Evolutionary conservation across 495 filamentous ascomycete species (phyloP), one percentile per base, ranked within the genome.

Genomic region (Corynascus novoguineensis): DNA sequence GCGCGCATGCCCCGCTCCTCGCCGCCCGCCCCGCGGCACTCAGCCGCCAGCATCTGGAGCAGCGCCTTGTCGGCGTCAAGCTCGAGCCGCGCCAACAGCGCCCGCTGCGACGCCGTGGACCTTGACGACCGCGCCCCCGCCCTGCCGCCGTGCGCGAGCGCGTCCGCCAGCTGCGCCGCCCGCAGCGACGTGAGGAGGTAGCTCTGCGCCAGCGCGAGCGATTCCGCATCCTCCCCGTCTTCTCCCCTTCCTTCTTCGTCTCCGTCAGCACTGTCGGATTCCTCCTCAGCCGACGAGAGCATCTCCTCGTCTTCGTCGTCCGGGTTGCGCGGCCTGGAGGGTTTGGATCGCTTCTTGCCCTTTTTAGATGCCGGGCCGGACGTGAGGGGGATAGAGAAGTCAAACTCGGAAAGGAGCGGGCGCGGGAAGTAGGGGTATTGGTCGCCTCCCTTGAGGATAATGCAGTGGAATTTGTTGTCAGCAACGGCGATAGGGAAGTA

Each of bases 401-500:
- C 90, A 64, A 97, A 97, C 71, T 98, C 93, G 57, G 83, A 88
- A 35, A 98, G 86, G 40, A 97, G 73, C 0, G 93, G 91, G 5
- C 90, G 86, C 0, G 93, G 93, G 75, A 97, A 97, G 76, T 96
- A 96, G 4, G 93, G 93, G 68, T 97, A 83, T 65, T 86, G 80
- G 64, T 98, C 95, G 12, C 86, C 87, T 53, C 93, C 93, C 67
- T 98, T 97, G 62, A 98, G 86, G 62, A 98, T 97, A 71, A 97
- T 96, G 72, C 95, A 97, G 75, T 97, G 92, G 71, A 98, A 98
- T 65, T 88, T 95, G 60, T 86, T 80, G 60, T 92, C 83, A 15
- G 91, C 90, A 2, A 97, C 92, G 10, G 92, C 93, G 31, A 98
- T 89, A 0, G 93, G 95, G 84, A 90, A 98, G 71, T 98, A 98